Evolutionary conservation across 2,329 filamentous ascomycete genomes (phyloP), one percentile per base, ranked within the genome.

Genomic region (Fonsecaea nubica): DNA sequence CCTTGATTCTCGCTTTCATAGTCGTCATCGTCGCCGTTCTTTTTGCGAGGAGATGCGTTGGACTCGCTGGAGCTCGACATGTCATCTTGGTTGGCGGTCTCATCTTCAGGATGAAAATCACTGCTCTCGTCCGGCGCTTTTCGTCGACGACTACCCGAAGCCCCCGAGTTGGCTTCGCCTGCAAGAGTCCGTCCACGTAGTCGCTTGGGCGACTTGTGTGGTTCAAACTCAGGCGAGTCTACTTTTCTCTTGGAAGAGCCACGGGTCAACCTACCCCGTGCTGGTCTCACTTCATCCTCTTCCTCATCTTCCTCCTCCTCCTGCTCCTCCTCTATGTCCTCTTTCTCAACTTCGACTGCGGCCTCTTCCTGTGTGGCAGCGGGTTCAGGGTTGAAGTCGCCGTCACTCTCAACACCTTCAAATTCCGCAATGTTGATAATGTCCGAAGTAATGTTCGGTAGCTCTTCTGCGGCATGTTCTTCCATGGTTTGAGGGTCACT

Each of bases 101-200:
- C 86, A 25, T 81, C 81, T 38, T 82, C 83, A 5, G 87, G 87
- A 72, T 89, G 86, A 69, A 89, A 89, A 71, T 89, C 87, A 71
- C 86, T 89, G 71, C 84, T 87, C 59, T 87, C 86, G 57, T 87
- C 83, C 58, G 77, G 67, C 60, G 71, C 71, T 75, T 85, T 83
- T 42, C 79, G 79, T 58, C 82, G 80, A 36, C 78, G 80, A 72
- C 72, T 81, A 73, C 74, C 78, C 63, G 74, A 76, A 42, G 75
- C 77, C 69, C 79, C 80, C 56, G 76, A 77, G 64, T 76, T 75
- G 54, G 78, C 66, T 60, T 56, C 48, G 45, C 55, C 69, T 61
- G 64, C 63, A 60, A 64, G 64, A 52, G 58, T 80, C 50, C 78
- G 79, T 65, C 77, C 76, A 66, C 72, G 76, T 35, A 75, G 66